phyloP scores from a whole-genome alignment of 2,329 filamentous ascomycete genomes.

The Verticillium klebahnii region DNA sequence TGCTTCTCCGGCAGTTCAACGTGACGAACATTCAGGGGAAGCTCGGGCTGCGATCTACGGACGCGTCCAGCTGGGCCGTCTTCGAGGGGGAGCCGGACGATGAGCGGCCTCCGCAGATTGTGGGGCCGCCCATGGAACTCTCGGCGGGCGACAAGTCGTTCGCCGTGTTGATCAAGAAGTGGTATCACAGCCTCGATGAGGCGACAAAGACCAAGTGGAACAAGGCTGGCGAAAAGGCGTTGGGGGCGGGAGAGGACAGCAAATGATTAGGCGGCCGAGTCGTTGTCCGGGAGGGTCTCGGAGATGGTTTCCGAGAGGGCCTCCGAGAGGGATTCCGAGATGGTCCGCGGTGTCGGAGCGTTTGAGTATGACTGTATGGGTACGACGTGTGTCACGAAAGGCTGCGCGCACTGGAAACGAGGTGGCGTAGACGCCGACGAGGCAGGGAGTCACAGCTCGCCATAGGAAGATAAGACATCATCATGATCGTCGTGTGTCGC shows the following conservation, averaged over 20 bases:
- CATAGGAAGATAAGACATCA: neutral
- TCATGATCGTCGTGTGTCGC: neutral
- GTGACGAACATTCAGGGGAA: slow-evolving; percentile 48
- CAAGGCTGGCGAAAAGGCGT: slow-evolving; percentile 36
- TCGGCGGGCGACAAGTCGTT: slow-evolving; percentile 44
- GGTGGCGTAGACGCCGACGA: neutral
- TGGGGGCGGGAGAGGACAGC: neutral
- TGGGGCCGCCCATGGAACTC: slow-evolving; percentile 56
- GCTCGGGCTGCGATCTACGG: slow-evolving; percentile 51
- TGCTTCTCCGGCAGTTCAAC: slow-evolving; percentile 53
- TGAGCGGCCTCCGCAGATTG: slow-evolving; percentile 45
- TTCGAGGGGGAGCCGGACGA: slow-evolving; percentile 39
- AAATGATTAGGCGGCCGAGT: neutral
- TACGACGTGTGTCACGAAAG: neutral
- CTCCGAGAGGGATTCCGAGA: neutral
- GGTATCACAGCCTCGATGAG: slow-evolving; percentile 44
- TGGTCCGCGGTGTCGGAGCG: neutral
- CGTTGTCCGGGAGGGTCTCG: too few species aligned
- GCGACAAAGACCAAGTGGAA: slow-evolving; percentile 41
- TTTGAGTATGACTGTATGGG: neutral
- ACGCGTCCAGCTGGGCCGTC: slow-evolving; percentile 57
- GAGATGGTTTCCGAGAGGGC: too few species aligned
- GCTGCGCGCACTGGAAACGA: neutral
- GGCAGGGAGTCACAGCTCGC: neutral
- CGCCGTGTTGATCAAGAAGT: slow-evolving; percentile 41